Conservation (phyloP, 2,329 filamentous ascomycete genomes). For the Trichoderma breve region DNA sequence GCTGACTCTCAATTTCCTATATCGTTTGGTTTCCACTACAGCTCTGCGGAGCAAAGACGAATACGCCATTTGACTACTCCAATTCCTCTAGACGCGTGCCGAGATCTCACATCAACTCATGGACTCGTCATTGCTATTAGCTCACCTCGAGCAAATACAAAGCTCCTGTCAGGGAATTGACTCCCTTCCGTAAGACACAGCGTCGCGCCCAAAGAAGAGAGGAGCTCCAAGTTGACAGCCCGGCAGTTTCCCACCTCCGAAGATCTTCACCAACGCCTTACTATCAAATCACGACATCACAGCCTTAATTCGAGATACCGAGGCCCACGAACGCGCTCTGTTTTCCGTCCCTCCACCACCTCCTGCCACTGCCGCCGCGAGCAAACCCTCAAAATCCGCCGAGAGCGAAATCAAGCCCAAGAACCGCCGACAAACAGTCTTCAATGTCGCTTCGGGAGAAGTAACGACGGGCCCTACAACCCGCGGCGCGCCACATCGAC, state of each 20-base stretch:
- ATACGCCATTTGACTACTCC: background rate
- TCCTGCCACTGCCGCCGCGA: conserved; percentile 40
- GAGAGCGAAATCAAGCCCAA: background rate
- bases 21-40: background rate
- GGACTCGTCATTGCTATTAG: conserved; percentile 53
- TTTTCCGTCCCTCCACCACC: conserved; percentile 82
- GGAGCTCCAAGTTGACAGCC: background rate
- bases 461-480: conserved; percentile 56
- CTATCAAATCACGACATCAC: conserved; percentile 90
- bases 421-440: conserved; percentile 60
- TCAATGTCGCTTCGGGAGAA: conserved; percentile 62
- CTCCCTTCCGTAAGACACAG: conserved; percentile 63
- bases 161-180: conserved; percentile 75
- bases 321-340: conserved; percentile 88
- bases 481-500: conserved; percentile 55
- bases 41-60: background rate
- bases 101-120: background rate
- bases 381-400: conserved; percentile 18
- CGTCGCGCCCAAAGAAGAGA: background rate
- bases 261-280: conserved; percentile 91
- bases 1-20: background rate
- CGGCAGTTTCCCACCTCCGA: conserved; percentile 79
- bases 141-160: conserved; percentile 73
- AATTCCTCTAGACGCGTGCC: background rate
- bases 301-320: conserved; percentile 88